A percentile compares a stretch with the other conserved stretches of the same genome.
phyloP scores from a whole-genome alignment of 1,284 basidiomycete genomes.

The Puccinia hordei region DNA sequence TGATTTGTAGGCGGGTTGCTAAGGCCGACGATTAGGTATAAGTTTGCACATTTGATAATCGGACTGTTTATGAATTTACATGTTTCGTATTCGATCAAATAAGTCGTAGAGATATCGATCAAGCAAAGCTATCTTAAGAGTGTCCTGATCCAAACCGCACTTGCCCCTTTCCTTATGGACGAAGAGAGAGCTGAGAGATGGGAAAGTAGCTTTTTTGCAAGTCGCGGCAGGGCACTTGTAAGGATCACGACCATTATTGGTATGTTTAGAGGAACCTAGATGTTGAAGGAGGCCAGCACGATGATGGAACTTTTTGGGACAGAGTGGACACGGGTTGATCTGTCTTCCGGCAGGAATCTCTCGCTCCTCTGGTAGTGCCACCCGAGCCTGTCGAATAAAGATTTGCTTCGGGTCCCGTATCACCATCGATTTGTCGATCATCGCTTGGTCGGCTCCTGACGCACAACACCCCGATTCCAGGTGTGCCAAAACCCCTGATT shows the following conservation, averaged over 20 bases:
- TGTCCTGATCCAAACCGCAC: constrained; percentile 4
- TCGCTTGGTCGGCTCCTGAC: constrained; percentile 16
- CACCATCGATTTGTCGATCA: constrained; percentile 23
- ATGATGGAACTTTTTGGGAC: neutral
- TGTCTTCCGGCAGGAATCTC: neutral
- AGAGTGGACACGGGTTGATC: constrained; percentile 1
- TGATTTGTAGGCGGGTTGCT: no score
- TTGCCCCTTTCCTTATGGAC: constrained; percentile 14
- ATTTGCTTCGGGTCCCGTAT: neutral
- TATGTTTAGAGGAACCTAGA: constrained; percentile 6
- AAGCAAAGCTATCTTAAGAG: neutral
- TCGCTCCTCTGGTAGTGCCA: neutral
- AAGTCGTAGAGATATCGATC: neutral
- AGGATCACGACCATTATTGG: constrained; percentile 12
- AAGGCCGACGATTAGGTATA: no score
- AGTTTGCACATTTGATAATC: no score
- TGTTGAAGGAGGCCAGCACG: constrained; percentile 13
- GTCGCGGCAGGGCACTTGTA: constrained; percentile 15
- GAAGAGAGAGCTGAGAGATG: constrained; percentile 28
- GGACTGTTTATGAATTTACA: neutral
- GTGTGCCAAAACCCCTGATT: constrained; percentile 6
- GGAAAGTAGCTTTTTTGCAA: constrained; percentile 19
- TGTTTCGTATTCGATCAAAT: constrained; percentile 8
- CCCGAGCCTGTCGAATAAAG: neutral
- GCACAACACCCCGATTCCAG: constrained; percentile 3